Conservation (phyloP, 2,329 filamentous ascomycete genomes). For the Lasiodiplodia citricola region DNA sequence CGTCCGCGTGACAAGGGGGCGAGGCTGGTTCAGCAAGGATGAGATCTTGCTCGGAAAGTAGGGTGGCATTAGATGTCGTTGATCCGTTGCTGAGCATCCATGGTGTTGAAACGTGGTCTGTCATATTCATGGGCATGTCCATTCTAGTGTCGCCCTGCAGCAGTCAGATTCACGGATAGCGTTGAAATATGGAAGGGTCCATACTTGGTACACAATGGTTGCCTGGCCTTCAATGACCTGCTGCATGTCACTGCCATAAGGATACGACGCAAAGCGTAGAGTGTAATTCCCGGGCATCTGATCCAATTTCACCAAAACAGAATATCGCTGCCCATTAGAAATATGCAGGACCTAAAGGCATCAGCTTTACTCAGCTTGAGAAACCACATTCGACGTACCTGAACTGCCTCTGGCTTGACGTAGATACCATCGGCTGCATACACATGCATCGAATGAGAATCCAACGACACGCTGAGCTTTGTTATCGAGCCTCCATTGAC, state of each 20-base stretch:
- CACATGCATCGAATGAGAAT: slow-evolving; percentile 32
- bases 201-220: slow-evolving; percentile 29
- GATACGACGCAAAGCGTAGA: slow-evolving; percentile 29
- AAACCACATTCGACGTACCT: neutral
- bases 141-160: neutral
- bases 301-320: slow-evolving; percentile 32
- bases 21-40: neutral
- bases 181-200: neutral
- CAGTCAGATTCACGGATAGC: neutral
- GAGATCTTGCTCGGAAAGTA: neutral
- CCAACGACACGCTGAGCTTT: slow-evolving; percentile 30
- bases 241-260: slow-evolving; percentile 29
- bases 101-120: neutral
- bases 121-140: neutral
- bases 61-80: neutral
- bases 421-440: slow-evolving; percentile 33
- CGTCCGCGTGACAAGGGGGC: neutral
- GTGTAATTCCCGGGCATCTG: slow-evolving; percentile 29
- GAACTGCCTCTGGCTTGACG: slow-evolving; percentile 24
- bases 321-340: slow-evolving; percentile 29
- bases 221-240: slow-evolving; percentile 32
- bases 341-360: neutral
- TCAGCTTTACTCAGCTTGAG: neutral
- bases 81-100: neutral
- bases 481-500: slow-evolving; percentile 30